Evolutionary conservation across 2,329 filamentous ascomycete species (phyloP).

Genomic region (Ceratocystis cubensis): DNA sequence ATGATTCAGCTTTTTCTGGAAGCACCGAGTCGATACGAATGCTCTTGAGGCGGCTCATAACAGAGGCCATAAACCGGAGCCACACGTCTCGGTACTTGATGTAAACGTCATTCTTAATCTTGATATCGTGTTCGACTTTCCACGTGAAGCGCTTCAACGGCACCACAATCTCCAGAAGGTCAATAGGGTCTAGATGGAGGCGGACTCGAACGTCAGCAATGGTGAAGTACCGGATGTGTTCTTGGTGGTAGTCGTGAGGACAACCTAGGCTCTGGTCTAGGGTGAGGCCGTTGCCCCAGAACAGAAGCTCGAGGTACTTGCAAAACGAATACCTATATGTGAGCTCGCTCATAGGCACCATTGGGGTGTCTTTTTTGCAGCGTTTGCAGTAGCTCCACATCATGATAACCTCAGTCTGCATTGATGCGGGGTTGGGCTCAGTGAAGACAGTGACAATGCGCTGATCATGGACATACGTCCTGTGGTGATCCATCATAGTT

Average conservation of each 20-base stretch:
- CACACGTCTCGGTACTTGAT: conserved; percentile 68
- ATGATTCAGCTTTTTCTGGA: conserved; percentile 72
- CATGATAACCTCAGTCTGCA: conserved; percentile 51
- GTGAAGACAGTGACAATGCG: conserved; percentile 87
- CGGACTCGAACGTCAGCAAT: conserved; percentile 73
- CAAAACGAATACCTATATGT: conserved; percentile 98
- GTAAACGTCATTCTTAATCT: conserved; percentile 85
- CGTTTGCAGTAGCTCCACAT: conserved; percentile 98
- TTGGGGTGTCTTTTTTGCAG: conserved; percentile 79
- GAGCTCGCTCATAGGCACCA: conserved; percentile 80
- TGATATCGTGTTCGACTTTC: conserved; percentile 92
- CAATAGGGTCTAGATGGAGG: conserved; percentile 85
- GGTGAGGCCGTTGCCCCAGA: conserved; percentile 80
- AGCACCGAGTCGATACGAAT: conserved; percentile 87
- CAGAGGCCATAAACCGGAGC: conserved; percentile 75
- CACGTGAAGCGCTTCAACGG: conserved; percentile 83
- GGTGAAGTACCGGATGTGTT: conserved; percentile 88
- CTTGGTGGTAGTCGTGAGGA: conserved; percentile 79
- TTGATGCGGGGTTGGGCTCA: conserved; percentile 42
- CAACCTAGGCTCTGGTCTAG: conserved; percentile 59
- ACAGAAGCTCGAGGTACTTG: conserved; percentile 94
- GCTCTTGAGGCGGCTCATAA: conserved; percentile 68
- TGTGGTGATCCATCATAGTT: conserved; percentile 82
- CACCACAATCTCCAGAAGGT: conserved; percentile 87
- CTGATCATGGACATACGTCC: conserved; percentile 93